Evolutionary conservation across 176 grass and related monocot species (phyloP).

Genomic region (Urochloa ruziziensis): DNA sequence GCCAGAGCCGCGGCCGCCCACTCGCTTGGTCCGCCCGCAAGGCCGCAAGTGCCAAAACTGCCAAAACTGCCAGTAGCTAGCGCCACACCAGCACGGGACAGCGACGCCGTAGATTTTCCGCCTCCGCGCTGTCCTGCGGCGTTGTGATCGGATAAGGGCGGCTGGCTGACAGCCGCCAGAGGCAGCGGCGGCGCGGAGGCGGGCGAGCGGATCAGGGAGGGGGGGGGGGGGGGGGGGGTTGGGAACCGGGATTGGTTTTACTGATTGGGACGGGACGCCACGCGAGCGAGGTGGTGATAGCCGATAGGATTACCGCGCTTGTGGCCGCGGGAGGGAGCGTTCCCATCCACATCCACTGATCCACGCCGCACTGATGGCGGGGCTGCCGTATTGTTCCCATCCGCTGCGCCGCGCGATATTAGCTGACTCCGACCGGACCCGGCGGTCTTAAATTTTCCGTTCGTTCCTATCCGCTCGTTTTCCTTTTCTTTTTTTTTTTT

Average conservation of each 20-base stretch:
- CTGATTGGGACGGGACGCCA: not conserved
- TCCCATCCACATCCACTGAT: not conserved
- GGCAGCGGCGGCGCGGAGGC: not conserved
- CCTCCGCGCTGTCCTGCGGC: not conserved
- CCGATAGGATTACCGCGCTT: not conserved
- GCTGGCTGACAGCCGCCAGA: too few relatives aligned
- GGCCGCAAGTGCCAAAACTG: not conserved
- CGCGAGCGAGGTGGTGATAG: too few relatives aligned
- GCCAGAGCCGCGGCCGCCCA: too few relatives aligned
- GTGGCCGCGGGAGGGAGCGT: too few relatives aligned
- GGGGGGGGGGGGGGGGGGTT: too few relatives aligned
- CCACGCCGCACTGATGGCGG: too few relatives aligned
- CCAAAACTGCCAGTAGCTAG: too few relatives aligned
- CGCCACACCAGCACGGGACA: too few relatives aligned
- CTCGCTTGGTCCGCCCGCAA: not conserved
- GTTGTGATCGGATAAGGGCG: not conserved
- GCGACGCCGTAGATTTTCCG: not conserved
- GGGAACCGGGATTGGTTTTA: too few relatives aligned
- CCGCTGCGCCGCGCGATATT: not conserved
- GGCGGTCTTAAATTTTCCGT: not conserved
- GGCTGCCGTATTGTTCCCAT: not conserved
- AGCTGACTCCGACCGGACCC: not conserved
- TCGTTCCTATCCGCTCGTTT: not conserved
- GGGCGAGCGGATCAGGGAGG: not conserved
- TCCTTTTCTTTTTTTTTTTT: too few relatives aligned